A percentile compares a stretch with the other conserved stretches of the same genome.
Evolutionary conservation across 2,329 filamentous ascomycete species (phyloP).

Genomic region (Fusarium pseudonygamai): DNA sequence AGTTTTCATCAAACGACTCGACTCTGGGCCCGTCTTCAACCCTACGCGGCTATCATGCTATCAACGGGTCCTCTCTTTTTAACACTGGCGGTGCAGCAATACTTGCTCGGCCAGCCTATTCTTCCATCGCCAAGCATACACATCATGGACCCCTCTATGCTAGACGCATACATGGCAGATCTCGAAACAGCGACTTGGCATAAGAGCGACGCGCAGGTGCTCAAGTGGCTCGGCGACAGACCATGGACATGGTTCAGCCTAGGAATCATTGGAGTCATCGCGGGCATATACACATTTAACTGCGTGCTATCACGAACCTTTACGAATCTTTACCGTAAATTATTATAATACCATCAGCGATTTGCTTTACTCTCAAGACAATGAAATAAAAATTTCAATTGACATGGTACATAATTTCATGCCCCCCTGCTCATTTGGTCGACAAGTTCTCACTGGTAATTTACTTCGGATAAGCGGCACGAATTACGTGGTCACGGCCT

Average conservation of each 20-base stretch:
- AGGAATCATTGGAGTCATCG: not conserved
- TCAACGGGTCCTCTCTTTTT: not conserved
- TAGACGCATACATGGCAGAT: not conserved
- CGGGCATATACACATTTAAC: not conserved
- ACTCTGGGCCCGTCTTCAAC: not conserved
- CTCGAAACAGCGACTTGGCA: not conserved
- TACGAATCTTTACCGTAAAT: not conserved
- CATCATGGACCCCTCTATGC: not conserved
- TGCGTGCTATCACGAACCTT: not conserved
- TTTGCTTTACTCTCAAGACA: not conserved
- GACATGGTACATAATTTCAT: not conserved
- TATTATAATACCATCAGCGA: not conserved
- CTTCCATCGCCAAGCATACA: not conserved
- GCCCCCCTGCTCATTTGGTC: not conserved
- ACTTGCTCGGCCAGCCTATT: not conserved
- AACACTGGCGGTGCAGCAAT: not conserved
- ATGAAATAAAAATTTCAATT: not conserved
- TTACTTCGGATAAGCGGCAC: not conserved
- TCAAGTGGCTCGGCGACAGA: not conserved
- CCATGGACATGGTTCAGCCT: not conserved
- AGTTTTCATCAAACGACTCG: not conserved
- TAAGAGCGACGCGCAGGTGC: not conserved
- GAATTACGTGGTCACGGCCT: not conserved
- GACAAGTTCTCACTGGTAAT: not conserved
- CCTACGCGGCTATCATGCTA: not conserved